A percentile compares a stretch with the other conserved stretches of the same genome.
These are phyloP conservation scores for Trametes hirsuta DNA, from an alignment of 1,284 basidiomycete species.

Conservation along the genomic window DNA sequence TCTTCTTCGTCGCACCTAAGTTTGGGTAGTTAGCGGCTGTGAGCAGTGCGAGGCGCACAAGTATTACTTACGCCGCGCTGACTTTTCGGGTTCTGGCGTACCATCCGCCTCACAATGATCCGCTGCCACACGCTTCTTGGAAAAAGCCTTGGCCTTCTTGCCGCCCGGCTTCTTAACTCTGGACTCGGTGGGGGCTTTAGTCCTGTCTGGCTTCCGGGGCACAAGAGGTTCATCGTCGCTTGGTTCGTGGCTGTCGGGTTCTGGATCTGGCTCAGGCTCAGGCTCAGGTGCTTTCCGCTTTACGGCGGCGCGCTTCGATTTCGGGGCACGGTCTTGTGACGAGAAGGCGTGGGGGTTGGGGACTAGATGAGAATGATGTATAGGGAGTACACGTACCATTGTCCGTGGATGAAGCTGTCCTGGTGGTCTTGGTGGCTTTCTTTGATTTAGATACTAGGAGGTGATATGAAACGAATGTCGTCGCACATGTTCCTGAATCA, in stretches of 20 bases:
- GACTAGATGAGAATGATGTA: not conserved
- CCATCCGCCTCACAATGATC: not conserved
- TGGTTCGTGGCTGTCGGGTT: not conserved
- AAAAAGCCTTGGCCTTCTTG: not conserved
- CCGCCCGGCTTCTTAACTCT: no score
- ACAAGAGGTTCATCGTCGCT: conserved; percentile 14
- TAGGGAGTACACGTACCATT: not conserved
- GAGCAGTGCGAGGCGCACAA: no score
- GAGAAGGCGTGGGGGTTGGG: no score
- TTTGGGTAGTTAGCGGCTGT: no score
- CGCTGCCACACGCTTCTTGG: not conserved
- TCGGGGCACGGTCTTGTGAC: not conserved
- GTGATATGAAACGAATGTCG: not conserved
- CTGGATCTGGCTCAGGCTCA: not conserved
- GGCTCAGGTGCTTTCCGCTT: conserved; percentile 8
- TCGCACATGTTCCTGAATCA: not conserved
- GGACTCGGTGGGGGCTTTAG: not conserved
- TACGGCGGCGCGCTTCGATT: not conserved
- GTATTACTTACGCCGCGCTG: no score
- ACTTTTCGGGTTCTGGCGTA: not conserved
- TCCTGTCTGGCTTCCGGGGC: not conserved
- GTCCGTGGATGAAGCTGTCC: no score
- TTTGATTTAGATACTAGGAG: not conserved
- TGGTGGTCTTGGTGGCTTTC: not conserved
- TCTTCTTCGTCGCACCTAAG: not conserved